Evolutionary conservation across 2,329 filamentous ascomycete genomes (phyloP).

Genomic region (Geoglossum cookeanum): DNA sequence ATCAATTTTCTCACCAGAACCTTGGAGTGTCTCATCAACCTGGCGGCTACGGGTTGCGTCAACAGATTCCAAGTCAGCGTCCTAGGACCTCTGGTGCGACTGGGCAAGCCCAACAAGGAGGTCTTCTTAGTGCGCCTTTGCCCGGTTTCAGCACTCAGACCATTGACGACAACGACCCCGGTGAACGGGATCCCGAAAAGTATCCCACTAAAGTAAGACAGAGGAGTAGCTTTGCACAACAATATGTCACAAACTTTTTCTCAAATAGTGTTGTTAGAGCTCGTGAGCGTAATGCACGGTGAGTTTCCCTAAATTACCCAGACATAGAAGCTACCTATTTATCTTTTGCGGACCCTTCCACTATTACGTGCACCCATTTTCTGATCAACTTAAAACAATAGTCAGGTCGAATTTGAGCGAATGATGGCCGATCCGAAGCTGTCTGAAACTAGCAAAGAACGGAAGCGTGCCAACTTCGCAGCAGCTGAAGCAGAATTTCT

Average conservation of each 20-base stretch:
- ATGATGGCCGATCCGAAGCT: conserved; percentile 62
- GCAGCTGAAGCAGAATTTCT: conserved; percentile 35
- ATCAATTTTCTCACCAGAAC: conserved; percentile 96
- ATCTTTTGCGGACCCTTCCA: not conserved
- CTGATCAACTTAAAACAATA: not conserved
- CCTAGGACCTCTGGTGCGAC: conserved; percentile 66
- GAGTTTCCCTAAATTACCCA: conserved; percentile 16
- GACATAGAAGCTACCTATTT: conserved; percentile 37
- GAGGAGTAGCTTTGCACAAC: not conserved
- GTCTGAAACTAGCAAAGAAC: conserved; percentile 14
- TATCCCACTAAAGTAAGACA: conserved; percentile 50
- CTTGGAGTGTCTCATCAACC: conserved; percentile 51
- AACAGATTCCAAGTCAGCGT: conserved; percentile 52
- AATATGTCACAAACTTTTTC: conserved; percentile 43
- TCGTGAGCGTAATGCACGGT: conserved; percentile 88
- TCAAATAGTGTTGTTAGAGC: conserved; percentile 96
- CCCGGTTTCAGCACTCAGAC: conserved; percentile 37
- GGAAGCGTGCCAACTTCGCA: conserved; percentile 1
- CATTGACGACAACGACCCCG: conserved; percentile 41
- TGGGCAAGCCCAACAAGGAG: conserved; percentile 35
- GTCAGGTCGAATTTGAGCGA: conserved; percentile 59
- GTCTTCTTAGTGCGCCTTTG: conserved; percentile 50
- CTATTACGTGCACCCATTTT: not conserved
- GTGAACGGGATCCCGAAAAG: conserved; percentile 53
- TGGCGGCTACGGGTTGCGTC: conserved; percentile 42